Evolutionary conservation across 2,329 filamentous ascomycete species (phyloP), one percentile per base, ranked within the genome.

Genomic region (Pestalotiopsis sp.): DNA sequence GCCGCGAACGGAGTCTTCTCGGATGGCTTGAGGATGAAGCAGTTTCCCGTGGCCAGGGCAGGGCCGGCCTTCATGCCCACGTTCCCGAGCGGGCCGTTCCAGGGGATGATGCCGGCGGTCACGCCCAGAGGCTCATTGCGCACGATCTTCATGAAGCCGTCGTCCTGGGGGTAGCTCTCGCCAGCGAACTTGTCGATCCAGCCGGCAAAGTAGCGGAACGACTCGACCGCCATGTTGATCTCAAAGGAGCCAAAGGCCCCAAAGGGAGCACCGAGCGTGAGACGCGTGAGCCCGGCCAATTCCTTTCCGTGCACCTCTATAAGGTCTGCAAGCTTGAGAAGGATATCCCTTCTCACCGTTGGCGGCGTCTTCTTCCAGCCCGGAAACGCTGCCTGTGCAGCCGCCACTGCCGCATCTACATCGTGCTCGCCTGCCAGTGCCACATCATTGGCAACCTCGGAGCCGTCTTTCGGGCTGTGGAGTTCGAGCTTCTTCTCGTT

Each of bases 381-480:
- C 10, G 79, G 79, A 68, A 84, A 85, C 0, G 85, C 85, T 4
- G 79, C 80, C 60, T 84, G 80, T 1, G 84, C 85, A 4, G 83
- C 82, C 10, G 77, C 79, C 4, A 87, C 83, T 1, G 84, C 84
- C 4, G 75, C 74, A 64, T 87, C 81, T 38, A 84, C 82, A 72
- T 85, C 83, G 13, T 80, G 74, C 64, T 81, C 77, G n/a, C 80
- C 81, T n/a, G 81, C 81, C 4, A 83, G 71, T 9, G 77, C 75
- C 14, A 87, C 80, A 57, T 85, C 80, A 68, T 85, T 78, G n/a
- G 83, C 80, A 1, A 88, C 79, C 10, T 86, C 73, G 2, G 81
- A 80, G 65, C 81, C 81, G 72, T 86, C 81, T 63, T 80, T 82
- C 10, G 86, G 85, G 70, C 83, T 86, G 76, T 79, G 75, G 4